Percentiles rank a stretch among this genome's conserved stretches.
Evolutionary conservation across 805 yeast genomes (phyloP).

Genomic region (Candida ipomoeae): DNA sequence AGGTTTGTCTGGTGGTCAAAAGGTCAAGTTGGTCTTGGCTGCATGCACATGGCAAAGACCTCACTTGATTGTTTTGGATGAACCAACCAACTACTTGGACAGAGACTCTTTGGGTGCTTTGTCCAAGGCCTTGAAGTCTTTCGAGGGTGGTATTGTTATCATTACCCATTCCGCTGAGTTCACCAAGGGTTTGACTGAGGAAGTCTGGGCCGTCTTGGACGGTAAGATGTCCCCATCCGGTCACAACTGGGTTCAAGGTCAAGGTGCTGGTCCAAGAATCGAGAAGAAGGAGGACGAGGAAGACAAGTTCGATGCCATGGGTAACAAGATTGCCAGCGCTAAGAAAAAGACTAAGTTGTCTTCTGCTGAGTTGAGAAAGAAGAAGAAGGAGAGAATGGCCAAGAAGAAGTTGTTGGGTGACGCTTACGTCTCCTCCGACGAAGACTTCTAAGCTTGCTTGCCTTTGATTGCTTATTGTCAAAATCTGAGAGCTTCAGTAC

Average conservation of each 20-base stretch:
- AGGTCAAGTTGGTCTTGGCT: conserved; percentile 98
- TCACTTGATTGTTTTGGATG: conserved; percentile 98
- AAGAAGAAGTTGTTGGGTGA: conserved; percentile 99
- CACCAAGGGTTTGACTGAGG: conserved; percentile 99
- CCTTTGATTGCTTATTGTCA: conserved; percentile 6
- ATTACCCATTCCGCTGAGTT: conserved; percentile 99
- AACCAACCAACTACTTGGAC: conserved; percentile 99
- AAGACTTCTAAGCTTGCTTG: conserved; percentile 49
- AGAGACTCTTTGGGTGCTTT: conserved; percentile 99
- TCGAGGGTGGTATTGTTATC: conserved; percentile 99
- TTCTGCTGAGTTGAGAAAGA: conserved; percentile 99
- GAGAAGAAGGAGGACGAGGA: conserved; percentile 90
- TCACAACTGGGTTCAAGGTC: conserved; percentile 99
- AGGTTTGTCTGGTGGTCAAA: conserved; percentile 99
- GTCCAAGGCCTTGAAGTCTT: conserved; percentile 96
- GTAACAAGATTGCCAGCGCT: conserved; percentile 96
- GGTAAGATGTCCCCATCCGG: conserved; percentile 99
- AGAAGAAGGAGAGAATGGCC: conserved; percentile 99
- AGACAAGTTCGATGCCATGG: conserved; percentile 99
- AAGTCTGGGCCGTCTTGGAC: conserved; percentile 99
- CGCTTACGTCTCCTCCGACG: conserved; percentile 92
- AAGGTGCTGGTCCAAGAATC: conserved; percentile 99
- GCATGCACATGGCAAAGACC: conserved; percentile 99
- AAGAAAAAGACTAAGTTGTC: conserved; percentile 97
- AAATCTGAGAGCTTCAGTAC: conserved; percentile 9